phyloP scores from a whole-genome alignment of 2,329 filamentous ascomycete species.

The Coniochaeta prunicola region DNA sequence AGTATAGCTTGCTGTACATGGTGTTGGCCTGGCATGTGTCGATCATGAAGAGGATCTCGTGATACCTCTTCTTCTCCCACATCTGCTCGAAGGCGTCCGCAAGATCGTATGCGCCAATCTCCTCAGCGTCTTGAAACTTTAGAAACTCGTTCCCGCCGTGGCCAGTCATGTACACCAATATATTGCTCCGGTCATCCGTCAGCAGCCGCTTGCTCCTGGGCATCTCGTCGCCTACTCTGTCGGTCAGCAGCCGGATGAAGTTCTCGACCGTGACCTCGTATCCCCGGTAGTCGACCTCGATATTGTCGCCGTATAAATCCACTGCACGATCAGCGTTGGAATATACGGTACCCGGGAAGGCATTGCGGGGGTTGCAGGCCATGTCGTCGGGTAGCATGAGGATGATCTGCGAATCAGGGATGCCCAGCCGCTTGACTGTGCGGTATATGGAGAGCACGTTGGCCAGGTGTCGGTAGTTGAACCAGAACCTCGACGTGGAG shows the following conservation, averaged over 20 bases:
- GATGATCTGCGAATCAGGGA: slow-evolving; percentile 97
- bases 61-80: slow-evolving; percentile 99
- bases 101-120: slow-evolving; percentile 92
- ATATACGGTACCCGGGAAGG: slow-evolving; percentile 95
- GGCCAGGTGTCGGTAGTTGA: slow-evolving; percentile 97
- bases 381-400: slow-evolving; percentile 99
- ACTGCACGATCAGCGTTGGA: slow-evolving; percentile 95
- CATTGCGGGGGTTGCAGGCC: slow-evolving; percentile 98
- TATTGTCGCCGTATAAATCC: slow-evolving; percentile 96
- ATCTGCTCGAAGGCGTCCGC: slow-evolving; percentile 98
- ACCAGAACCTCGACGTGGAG: slow-evolving; percentile 98
- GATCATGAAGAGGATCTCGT: slow-evolving; percentile 99
- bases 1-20: slow-evolving; percentile 98
- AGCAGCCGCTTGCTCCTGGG: slow-evolving; percentile 88
- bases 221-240: slow-evolving; percentile 90
- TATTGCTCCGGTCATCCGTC: slow-evolving; percentile 93
- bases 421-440: slow-evolving; percentile 94
- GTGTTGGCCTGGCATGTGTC: slow-evolving; percentile 99
- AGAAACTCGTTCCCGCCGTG: slow-evolving; percentile 97
- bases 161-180: slow-evolving; percentile 98
- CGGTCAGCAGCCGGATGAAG: slow-evolving; percentile 91
- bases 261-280: slow-evolving; percentile 99
- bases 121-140: slow-evolving; percentile 97
- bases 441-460: slow-evolving; percentile 97
- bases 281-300: slow-evolving; percentile 95